Evolutionary conservation across 495 filamentous ascomycete species (phyloP), one percentile per base, ranked within the genome.

Genomic region (Margaritispora aquatica): DNA sequence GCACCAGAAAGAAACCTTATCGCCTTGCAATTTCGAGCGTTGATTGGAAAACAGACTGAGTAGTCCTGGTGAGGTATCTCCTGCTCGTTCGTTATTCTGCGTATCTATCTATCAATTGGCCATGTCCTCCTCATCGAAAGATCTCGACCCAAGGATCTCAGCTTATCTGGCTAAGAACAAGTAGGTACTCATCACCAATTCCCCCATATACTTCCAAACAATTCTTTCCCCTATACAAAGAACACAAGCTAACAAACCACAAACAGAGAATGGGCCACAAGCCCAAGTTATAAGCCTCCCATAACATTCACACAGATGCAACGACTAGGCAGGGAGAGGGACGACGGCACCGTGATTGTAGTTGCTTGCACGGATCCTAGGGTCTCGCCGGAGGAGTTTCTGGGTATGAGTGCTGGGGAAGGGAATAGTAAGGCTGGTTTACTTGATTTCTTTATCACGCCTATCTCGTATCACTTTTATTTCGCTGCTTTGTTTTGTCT

Each of bases 291-390:
- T 46, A 58, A 47, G 26, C 15, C 58, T 0, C 65, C 61, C 4
- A 55, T 67, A 10, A 13, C 7, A 13, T 67, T 67, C 27, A 50
- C 31, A 31, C 62, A 67, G 20, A 67, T 67, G 65, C 65, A 67
- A 48, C 57, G 24, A 26, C 62, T 51, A 51, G 65, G 65, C 17
- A 58, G 65, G 27, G 65, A 54, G 41, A 56, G 61, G 50, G 34
- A 38, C 24, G 60, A 66, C 59, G 64, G 64, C 51, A 66, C 64
- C 2, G 55, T 66, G 1, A 66, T 66, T 52, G 47, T 66, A 63
- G 63, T 66, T 13, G 60, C 60, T 46, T 66, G 63, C 49, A 62
- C 59, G 15, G 63, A 66, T 51, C 63, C 63, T 21, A 27, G 63
- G 3, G 50, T 59, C 15, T 56, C 59, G 0, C 59, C 60, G 11